Conservation (phyloP, 441 rosid species). For the Hura crepitans region DNA sequence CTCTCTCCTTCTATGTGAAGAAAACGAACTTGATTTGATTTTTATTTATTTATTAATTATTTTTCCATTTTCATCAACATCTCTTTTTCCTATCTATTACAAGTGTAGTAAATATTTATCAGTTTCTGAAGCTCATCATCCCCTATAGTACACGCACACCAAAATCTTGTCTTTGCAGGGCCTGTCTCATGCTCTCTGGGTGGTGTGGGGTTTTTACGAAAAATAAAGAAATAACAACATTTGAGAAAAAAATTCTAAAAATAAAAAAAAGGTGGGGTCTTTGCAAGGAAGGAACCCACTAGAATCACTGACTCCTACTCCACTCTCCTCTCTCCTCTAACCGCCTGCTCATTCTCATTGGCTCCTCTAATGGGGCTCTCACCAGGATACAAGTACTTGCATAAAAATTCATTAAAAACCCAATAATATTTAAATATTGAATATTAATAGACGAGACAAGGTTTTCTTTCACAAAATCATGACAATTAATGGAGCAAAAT, state of each 20-base stretch:
- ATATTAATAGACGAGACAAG: constrained; percentile 35
- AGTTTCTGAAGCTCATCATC: constrained; percentile 26
- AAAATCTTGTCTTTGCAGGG: constrained; percentile 52
- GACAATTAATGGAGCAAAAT: constrained; percentile 5
- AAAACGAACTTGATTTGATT: constrained; percentile 46
- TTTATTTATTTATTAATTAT: too few species aligned
- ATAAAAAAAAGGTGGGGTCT: constrained; percentile 37
- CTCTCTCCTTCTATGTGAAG: constrained; percentile 64
- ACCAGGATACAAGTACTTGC: constrained; percentile 36
- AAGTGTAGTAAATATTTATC: constrained; percentile 23
- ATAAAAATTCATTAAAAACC: constrained; percentile 22
- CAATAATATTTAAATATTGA: constrained; percentile 27
- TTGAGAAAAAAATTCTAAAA: too few species aligned
- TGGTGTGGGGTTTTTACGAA: constrained; percentile 27
- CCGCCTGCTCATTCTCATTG: constrained; percentile 81
- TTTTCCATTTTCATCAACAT: constrained; percentile 22
- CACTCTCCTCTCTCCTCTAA: constrained; percentile 64
- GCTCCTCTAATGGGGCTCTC: constrained; percentile 44
- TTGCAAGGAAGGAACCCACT: constrained; percentile 61
- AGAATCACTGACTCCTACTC: constrained; percentile 69
- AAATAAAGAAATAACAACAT: constrained; percentile 24
- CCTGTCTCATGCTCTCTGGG: constrained; percentile 39
- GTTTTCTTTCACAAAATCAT: constrained; percentile 23
- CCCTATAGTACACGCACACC: constrained; percentile 29
- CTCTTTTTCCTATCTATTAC: constrained; percentile 6